These are phyloP conservation scores for Talaromyces nanjingensis DNA, from an alignment of 495 filamentous ascomycete species.

Conservation along the genomic window DNA sequence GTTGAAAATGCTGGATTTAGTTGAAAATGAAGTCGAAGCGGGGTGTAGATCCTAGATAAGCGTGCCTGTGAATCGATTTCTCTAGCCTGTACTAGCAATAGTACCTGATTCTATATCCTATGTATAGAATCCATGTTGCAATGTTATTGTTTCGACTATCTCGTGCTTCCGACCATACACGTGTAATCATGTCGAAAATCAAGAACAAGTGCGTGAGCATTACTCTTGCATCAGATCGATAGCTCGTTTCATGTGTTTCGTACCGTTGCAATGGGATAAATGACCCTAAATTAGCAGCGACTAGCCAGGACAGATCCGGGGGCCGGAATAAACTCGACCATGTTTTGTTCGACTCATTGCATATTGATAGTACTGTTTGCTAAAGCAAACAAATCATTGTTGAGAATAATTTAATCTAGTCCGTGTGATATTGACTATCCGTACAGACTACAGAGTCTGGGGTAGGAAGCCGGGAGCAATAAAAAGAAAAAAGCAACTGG, in stretches of 20 bases:
- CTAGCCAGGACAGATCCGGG: not conserved
- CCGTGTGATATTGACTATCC: not conserved
- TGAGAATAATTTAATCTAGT: not conserved
- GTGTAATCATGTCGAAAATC: not conserved
- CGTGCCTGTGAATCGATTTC: no score
- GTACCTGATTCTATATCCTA: not conserved
- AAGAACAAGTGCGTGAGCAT: not conserved
- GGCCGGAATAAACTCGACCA: not conserved
- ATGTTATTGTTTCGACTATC: not conserved
- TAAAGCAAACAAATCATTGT: not conserved
- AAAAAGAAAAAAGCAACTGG: not conserved
- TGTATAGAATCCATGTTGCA: not conserved
- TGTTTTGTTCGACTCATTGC: not conserved
- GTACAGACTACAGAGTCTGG: not conserved
- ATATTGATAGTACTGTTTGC: not conserved
- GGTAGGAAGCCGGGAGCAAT: not conserved
- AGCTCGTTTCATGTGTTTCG: not conserved
- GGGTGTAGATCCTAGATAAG: not conserved
- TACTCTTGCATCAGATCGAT: not conserved
- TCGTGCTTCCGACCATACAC: not conserved
- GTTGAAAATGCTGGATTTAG: not conserved
- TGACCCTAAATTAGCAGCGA: not conserved
- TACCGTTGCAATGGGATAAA: not conserved
- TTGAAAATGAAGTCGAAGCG: not conserved
- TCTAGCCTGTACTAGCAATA: no score